These are phyloP conservation scores for Wallacemonas rigidus DNA, from an alignment of 208 protist species.

Conservation along the genomic window DNA sequence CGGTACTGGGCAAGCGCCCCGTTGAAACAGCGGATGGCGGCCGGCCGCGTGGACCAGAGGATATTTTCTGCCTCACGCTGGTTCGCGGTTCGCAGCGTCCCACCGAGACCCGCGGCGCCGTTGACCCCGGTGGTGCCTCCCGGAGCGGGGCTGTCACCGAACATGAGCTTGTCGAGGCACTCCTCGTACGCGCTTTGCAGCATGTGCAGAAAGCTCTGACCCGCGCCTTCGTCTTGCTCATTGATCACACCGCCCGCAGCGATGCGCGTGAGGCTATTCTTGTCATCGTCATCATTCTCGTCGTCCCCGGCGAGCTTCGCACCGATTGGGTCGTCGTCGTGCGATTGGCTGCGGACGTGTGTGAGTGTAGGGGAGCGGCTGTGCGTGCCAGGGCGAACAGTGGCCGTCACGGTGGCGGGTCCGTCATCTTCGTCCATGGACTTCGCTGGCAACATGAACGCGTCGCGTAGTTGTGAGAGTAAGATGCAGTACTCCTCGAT, in stretches of 20 bases:
- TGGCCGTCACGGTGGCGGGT: neutral
- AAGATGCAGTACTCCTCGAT: conserved; percentile 59
- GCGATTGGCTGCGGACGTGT: conserved; percentile 23
- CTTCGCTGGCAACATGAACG: conserved; percentile 31
- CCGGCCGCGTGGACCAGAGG: conserved; percentile 52
- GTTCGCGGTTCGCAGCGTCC: conserved; percentile 12
- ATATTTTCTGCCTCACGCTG: conserved; percentile 13
- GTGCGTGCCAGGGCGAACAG: conserved; percentile 9
- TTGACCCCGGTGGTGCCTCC: neutral
- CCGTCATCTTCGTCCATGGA: conserved; percentile 4
- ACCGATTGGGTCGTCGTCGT: conserved; percentile 8
- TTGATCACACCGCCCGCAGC: conserved; percentile 11
- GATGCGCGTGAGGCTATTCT: neutral
- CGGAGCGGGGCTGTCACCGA: conserved; percentile 1
- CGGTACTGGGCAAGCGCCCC: conserved; percentile 49
- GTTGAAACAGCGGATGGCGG: conserved; percentile 43
- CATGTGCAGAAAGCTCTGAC: conserved; percentile 37
- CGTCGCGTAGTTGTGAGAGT: conserved; percentile 46
- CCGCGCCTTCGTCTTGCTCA: conserved; percentile 19
- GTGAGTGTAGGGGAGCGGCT: conserved; percentile 5
- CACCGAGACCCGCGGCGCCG: neutral
- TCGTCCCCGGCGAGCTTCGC: neutral
- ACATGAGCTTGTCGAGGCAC: conserved; percentile 27
- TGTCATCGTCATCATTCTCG: neutral
- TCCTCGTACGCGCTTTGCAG: conserved; percentile 55